Evolutionary conservation across 768 basidiomycete species (phyloP), one percentile per base, ranked within the genome.

Genomic region (Trametes cubensis): DNA sequence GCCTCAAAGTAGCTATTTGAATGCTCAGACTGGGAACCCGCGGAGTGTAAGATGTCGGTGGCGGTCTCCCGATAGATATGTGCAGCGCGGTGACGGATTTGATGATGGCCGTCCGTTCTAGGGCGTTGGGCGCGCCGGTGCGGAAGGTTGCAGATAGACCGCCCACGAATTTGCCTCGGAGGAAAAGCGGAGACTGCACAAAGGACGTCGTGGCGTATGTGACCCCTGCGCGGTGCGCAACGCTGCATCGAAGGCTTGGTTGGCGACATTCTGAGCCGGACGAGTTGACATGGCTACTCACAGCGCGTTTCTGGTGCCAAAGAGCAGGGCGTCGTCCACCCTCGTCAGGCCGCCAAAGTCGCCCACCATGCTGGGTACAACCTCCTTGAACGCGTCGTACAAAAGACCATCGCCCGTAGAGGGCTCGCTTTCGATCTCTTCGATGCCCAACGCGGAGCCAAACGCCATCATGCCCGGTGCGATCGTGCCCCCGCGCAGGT

Each of bases 281-380:
- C 51, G 44, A 48, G 8, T 23, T 52, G 39, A 41, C 64, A 15
- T 21, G 11, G 25, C 6, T 34, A 81, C 89, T 66, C 70, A 90
- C 89, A 90, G 77, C 23, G 88, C 85, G 73, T 90, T 83, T 39
- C 89, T 80, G 13, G 85, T 87, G 0, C 79, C 83, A 69, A 87
- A 92, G 49, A 83, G 74, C n/a, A 90, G 77, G 0, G 91, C 90
- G 71, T 94, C 92, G 0, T 79, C 82, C n/a, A 88, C 91, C 39
- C 82, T 81, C 10, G 85, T 74, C n/a, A 91, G 66, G 0, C 77
- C 75, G 25, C 72, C 75, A n/a, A 78, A 73, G 6, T 84, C 87
- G 20, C 81, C 82, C 6, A 86, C 50, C 28, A 89, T 73, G 26
- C 70, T 67, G 3, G 87, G 86, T 56, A 83, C 70, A 23, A 71